A percentile compares a stretch with the other conserved stretches of the same genome.
Conservation (phyloP, 169 alveolate species). For the Babesia gibsoni region DNA sequence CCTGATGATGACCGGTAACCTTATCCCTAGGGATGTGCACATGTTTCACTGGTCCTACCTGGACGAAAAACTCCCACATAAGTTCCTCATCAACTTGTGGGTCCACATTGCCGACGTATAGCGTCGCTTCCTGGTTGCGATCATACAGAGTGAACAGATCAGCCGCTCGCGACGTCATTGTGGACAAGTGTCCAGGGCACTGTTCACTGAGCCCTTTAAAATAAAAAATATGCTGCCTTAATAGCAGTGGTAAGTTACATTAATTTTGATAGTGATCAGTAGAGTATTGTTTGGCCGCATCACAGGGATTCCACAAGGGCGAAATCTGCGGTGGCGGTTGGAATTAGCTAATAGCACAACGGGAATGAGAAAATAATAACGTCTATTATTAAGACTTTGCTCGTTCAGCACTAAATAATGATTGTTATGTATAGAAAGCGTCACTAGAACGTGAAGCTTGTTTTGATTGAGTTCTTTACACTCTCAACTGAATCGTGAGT, state of each 20-base stretch:
- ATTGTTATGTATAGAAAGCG: too few relatives aligned
- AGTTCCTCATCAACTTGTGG: constrained; percentile 94
- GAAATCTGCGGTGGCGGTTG: too few relatives aligned
- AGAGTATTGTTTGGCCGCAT: too few relatives aligned
- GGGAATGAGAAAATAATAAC: too few relatives aligned
- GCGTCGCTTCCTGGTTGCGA: constrained; percentile 89
- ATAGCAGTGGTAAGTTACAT: too few relatives aligned
- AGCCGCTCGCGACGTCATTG: constrained; percentile 63
- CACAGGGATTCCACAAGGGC: too few relatives aligned
- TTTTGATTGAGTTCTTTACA: not conserved
- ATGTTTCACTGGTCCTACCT: constrained; percentile 95
- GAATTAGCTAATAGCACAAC: too few relatives aligned
- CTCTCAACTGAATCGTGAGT: not conserved
- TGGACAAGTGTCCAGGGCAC: not conserved
- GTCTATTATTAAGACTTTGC: too few relatives aligned
- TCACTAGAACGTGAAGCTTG: constrained; percentile 2
- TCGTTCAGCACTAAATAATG: too few relatives aligned
- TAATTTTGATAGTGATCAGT: too few relatives aligned
- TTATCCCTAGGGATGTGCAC: constrained; percentile 98
- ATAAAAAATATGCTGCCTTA: not conserved
- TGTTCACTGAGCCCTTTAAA: not conserved
- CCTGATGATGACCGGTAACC: constrained; percentile 74
- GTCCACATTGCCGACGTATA: constrained; percentile 92
- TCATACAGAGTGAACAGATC: constrained; percentile 84
- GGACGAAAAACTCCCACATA: constrained; percentile 96